These are phyloP conservation scores for Diaporthe ilicicola DNA, from an alignment of 2,329 filamentous ascomycete species.

Conservation along the genomic window DNA sequence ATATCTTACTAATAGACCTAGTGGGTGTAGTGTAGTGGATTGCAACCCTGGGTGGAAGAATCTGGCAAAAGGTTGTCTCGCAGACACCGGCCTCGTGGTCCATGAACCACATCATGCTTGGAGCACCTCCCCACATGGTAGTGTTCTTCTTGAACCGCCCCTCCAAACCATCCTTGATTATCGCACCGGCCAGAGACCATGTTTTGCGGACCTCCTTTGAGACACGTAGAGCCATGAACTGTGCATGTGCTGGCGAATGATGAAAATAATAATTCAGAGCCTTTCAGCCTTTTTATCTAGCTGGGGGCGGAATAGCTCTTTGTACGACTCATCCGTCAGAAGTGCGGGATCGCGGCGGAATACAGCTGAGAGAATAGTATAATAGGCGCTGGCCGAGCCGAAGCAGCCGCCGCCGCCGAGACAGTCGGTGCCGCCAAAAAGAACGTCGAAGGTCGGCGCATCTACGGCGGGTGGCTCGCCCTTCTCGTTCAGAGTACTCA, in stretches of 20 bases:
- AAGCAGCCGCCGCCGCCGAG: slow-evolving; percentile 37
- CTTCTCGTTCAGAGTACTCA: slow-evolving; percentile 36
- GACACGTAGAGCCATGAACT: slow-evolving; percentile 35
- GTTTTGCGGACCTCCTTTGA: slow-evolving; percentile 36
- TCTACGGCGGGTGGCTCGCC: slow-evolving; percentile 36
- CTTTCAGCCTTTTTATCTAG: slow-evolving; percentile 37
- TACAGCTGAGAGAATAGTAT: slow-evolving; percentile 38
- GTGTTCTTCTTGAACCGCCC: slow-evolving; percentile 35
- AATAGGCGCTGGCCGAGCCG: slow-evolving; percentile 35
- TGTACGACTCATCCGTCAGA: slow-evolving; percentile 34
- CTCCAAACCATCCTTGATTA: slow-evolving; percentile 37
- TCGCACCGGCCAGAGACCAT: slow-evolving; percentile 39
- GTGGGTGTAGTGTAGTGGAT: too few relatives aligned
- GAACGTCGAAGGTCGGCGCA: slow-evolving; percentile 33
- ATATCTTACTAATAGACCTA: too few relatives aligned
- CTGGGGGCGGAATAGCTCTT: slow-evolving; percentile 40
- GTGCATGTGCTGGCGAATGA: slow-evolving; percentile 27
- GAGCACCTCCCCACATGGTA: slow-evolving; percentile 37
- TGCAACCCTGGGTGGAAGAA: slow-evolving; percentile 37
- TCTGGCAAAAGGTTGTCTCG: slow-evolving; percentile 36
- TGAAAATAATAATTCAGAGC: slow-evolving; percentile 37
- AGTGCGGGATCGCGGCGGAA: slow-evolving; percentile 37
- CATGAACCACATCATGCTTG: slow-evolving; percentile 39
- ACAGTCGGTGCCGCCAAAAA: slow-evolving; percentile 35
- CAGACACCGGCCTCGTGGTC: slow-evolving; percentile 38